Base-by-base conservation (phyloP, 2,329 filamentous ascomycete species). In the Aphanocladium album region DNA sequence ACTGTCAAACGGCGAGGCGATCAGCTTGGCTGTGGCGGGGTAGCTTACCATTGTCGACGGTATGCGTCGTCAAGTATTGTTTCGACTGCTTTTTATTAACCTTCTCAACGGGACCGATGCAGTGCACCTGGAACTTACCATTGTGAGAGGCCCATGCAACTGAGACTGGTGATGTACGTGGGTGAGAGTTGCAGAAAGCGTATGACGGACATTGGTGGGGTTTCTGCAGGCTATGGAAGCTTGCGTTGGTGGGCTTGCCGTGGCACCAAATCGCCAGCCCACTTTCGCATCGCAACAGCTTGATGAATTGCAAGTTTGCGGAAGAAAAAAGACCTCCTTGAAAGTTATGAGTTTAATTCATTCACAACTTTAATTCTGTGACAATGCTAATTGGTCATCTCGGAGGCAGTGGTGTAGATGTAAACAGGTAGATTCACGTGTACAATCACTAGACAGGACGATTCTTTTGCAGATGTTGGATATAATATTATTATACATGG, bases 11-110 rank as follows among this genome's bases (percentile, higher is more conserved):
- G 33, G 23, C 17, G n/a, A 25, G 62, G 56, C 27, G 49, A 62
- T 58, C 57, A 60, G 68, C 60, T 68, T 72, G 25, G 64, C 72
- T n/a, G 23, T 67, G 63, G 73, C 72, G 70, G 57, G 57, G 57
- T 53, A 35, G 33, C 45, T 73, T 73, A 91, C 91, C 92, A 79
- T 92, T 85, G 73, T 96, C 90, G 73, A 96, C 85, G 47, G 92
- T 93, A 75, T 96, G 91, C 67, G 89, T 89, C 70, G 93, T 96
- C 64, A 99, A 84, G 74, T 97, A 99, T 88, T 98, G 95, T 80
- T 98, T 98, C 60, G 95, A 99, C 95, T 97, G 62, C 1, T 62
- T 65, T 33, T 17, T 19, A 8, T 14, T 17, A 62, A n/a, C n/a
- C n/a, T n/a, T n/a, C n/a, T n/a, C n/a, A n/a, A n/a, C n/a, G n/a